A percentile compares a stretch with the other conserved stretches of the same genome.
phyloP scores from a whole-genome alignment of 805 yeast genomes.

The Danielia reshetovae region DNA sequence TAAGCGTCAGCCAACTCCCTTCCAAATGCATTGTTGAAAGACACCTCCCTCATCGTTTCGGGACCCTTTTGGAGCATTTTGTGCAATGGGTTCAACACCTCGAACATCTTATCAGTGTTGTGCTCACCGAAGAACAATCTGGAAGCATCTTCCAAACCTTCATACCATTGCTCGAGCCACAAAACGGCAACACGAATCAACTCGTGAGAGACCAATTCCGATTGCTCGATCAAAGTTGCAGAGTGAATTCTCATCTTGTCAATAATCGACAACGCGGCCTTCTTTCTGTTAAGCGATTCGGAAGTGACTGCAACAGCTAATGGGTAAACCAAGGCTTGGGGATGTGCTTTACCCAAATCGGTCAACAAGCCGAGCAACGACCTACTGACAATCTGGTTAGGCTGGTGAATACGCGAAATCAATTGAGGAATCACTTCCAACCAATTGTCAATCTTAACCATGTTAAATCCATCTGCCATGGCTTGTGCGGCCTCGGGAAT shows the following conservation, averaged over 20 bases:
- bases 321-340: conserved; percentile 95
- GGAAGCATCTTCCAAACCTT: conserved; percentile 95
- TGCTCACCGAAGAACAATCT: conserved; percentile 90
- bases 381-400: conserved; percentile 76
- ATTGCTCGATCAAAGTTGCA: conserved; percentile 79
- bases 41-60: conserved; percentile 85
- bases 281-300: conserved; percentile 82
- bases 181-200: conserved; percentile 90
- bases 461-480: conserved; percentile 81
- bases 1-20: conserved; percentile 88
- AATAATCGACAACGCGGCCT: conserved; percentile 86
- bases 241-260: conserved; percentile 91
- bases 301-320: conserved; percentile 94
- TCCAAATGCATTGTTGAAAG: conserved; percentile 91
- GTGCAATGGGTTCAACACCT: conserved; percentile 85
- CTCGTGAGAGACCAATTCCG: conserved; percentile 91
- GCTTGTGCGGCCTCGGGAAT: conserved; percentile 87
- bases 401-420: conserved; percentile 95
- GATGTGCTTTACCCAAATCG: conserved; percentile 91
- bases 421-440: conserved; percentile 92
- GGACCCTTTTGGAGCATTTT: conserved; percentile 82
- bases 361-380: conserved; percentile 76
- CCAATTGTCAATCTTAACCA: conserved; percentile 92
- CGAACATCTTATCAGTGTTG: conserved; percentile 91
- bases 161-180: conserved; percentile 99